Base-by-base conservation (phyloP, 2,329 filamentous ascomycete genomes). In the Geosmithia flava region DNA sequence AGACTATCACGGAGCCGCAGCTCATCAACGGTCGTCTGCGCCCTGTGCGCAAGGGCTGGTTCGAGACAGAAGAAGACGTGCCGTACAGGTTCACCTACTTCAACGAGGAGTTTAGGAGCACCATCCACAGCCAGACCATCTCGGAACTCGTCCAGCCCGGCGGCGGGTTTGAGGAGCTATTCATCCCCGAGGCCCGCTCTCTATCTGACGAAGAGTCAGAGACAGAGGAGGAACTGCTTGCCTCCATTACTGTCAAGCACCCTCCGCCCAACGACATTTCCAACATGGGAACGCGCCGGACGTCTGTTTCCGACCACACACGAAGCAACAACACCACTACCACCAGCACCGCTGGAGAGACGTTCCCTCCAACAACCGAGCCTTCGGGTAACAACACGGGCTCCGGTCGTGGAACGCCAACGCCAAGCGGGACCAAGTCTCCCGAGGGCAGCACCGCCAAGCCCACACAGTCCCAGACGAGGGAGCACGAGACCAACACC, bases 1-100 rank as follows among this genome's bases (percentile, higher is more conserved):
- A 95, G 68, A 93, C 85, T 62, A 91, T 97, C 54, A 94, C 85
- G 6, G 93, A 98, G 61, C 93, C 93, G 10, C 82, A 96, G 58
- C 79, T 97, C 55, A 83, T 98, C 50, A 91, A 91, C 51, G 93
- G 93, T 1, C 80, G 93, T 48, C 69, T 98, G 43, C 81, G 93
- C 5, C 89, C 90, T 13, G 80, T 87, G 40, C 81, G 85, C 53
- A 78, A 77, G 55, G 78, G 78, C 15, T 98, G 91, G 91, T 91
- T 88, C 62, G 79, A 85, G 40, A 81, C 87, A 47, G 87, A 93
- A 53, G 90, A 95, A 51, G 91, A 96, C 54, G 81, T 84, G 0
- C 93, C 93, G 0, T 97, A 94, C 62, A 80, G 93, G 23, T 98
- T 96, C 63, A 97, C 93, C 0, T 98, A 98, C 64, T 98, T 98